Evolutionary conservation across 345 rosid species (phyloP), one percentile per base, ranked within the genome.

Genomic region (Eucalyptus grandis): DNA sequence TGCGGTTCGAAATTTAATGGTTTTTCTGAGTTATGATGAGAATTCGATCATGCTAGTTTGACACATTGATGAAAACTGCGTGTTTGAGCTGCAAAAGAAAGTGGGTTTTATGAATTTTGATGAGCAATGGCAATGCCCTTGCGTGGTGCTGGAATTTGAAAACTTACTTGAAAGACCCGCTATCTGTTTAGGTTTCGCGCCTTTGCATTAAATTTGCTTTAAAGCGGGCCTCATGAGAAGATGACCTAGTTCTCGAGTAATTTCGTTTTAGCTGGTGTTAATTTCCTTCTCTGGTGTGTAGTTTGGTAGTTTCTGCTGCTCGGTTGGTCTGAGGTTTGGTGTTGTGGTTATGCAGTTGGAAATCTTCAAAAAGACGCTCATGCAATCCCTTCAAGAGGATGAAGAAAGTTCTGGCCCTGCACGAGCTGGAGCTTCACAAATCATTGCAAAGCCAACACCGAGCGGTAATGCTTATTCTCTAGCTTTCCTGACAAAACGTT

Each of bases 351-450:
- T 92, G 92, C 92, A 97, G 99, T 94, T 97, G 94, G 99, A 97
- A 90, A 94, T 95, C 58, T 97, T 97, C 87, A 95, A 96, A 91
- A 97, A 92, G 97, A 97, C 98, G 4, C 98, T 97, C 49, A 93
- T 97, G 99, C 96, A 89, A 92, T 97, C 99, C 81, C 98, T 97
- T 87, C 95, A 91, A 91, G 99, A 96, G 90, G 99, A 96, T 83
- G 99, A 94, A 40, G 98, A 96, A 51, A 87, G 92, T 92, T 91
- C 94, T 88, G 86, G 69, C 88, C 88, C 92, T 87, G 49, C 89
- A 88, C 96, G 93, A 97, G 92, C 90, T 86, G 97, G 93, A 92
- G 91, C 94, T 89, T 90, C 90, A 8, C 95, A 91, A 53, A 94
- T 97, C 88, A 92, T 95, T 58, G 98, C 99, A 27, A 98, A 97